These are phyloP conservation scores for Ambrosiella beaveri DNA, from an alignment of 2,329 filamentous ascomycete species.

Conservation along the genomic window DNA sequence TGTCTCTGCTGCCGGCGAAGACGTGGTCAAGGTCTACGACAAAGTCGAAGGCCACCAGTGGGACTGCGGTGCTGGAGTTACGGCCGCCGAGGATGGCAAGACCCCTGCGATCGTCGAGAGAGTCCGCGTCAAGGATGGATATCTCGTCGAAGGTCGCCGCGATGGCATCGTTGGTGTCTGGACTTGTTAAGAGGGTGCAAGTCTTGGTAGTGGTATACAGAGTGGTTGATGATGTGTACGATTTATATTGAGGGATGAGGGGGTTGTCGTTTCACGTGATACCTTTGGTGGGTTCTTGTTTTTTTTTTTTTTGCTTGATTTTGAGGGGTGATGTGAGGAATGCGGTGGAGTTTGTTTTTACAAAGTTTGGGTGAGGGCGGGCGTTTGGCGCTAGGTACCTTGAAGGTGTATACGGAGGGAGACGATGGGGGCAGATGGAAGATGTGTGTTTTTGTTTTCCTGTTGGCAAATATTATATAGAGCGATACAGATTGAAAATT, in stretches of 20 bases:
- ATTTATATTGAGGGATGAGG: not conserved
- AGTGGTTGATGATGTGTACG: not conserved
- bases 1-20: conserved; percentile 74
- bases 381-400: not conserved
- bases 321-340: not conserved
- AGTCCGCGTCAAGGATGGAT: conserved; percentile 84
- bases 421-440: not conserved
- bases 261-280: not conserved
- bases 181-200: conserved; percentile 42
- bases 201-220: not conserved
- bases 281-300: not conserved
- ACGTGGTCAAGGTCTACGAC: conserved; percentile 95
- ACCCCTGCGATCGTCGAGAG: conserved; percentile 53
- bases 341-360: not conserved
- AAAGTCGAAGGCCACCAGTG: conserved; percentile 91
- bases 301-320: not conserved
- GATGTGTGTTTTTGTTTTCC: not conserved
- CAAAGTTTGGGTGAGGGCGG: not conserved
- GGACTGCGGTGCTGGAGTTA: conserved; percentile 79
- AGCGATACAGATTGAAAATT: no score
- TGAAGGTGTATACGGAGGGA: not conserved
- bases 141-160: conserved; percentile 73
- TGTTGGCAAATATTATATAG: no score
- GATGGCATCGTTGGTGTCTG: conserved; percentile 84
- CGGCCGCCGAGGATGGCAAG: conserved; percentile 47